Percentiles rank a stretch among this genome's conserved stretches.
Conservation (phyloP, 805 yeast species). For the Lachancea fermentati region DNA sequence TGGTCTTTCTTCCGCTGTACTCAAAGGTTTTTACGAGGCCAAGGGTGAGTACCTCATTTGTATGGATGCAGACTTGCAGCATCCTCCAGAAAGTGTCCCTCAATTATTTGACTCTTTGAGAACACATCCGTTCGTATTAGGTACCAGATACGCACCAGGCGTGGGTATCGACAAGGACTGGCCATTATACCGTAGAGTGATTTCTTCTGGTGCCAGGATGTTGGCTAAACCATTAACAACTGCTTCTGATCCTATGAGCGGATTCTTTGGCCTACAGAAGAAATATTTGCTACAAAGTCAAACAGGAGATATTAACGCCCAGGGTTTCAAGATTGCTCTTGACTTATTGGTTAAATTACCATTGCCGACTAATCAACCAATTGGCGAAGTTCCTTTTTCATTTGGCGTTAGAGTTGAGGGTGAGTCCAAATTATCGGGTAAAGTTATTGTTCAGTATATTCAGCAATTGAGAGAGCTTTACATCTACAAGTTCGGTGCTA, state of each 20-base stretch:
- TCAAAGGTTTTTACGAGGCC: conserved; percentile 43
- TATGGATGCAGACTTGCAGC: conserved; percentile 51
- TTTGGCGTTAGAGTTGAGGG: conserved; percentile 52
- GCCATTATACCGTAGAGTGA: conserved; percentile 47
- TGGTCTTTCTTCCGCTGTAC: conserved; percentile 46
- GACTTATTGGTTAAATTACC: conserved; percentile 44
- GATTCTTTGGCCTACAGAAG: conserved; percentile 47
- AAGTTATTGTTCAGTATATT: conserved; percentile 44
- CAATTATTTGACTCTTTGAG: conserved; percentile 37
- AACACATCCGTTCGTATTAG: conserved; percentile 41
- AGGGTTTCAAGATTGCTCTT: conserved; percentile 47
- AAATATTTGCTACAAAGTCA: conserved; percentile 35
- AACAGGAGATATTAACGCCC: conserved; percentile 34
- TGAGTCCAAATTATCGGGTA: conserved; percentile 45
- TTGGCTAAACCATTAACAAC: conserved; percentile 45
- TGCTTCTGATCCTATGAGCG: conserved; percentile 52
- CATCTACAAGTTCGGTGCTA: conserved; percentile 40
- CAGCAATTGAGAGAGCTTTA: conserved; percentile 43
- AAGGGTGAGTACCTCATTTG: conserved; percentile 44
- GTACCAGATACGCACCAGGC: conserved; percentile 51
- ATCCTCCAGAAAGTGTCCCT: conserved; percentile 49
- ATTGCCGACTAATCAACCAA: conserved; percentile 27
- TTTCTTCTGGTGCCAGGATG: conserved; percentile 44
- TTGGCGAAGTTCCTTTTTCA: conserved; percentile 46
- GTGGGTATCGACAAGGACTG: conserved; percentile 50